Conservation (phyloP, 169 alveolate species). For the Plasmodium cynomolgi region DNA sequence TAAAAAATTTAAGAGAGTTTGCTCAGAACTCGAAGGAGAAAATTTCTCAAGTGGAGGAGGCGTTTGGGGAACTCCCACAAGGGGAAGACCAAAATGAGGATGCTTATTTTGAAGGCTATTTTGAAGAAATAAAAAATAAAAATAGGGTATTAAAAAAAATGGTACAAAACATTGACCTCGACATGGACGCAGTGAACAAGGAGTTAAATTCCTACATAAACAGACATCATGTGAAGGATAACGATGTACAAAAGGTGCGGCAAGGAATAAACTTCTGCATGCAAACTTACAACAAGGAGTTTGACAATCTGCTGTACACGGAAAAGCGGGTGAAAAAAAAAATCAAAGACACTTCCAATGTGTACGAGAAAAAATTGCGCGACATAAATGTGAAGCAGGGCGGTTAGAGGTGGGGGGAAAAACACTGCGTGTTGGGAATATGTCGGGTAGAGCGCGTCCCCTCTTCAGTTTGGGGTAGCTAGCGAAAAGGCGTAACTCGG, state of each 20-base stretch:
- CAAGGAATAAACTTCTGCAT: conserved; percentile 40
- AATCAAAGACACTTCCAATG: conserved; percentile 56
- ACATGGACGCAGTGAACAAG: conserved; percentile 35
- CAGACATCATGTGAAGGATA: conserved; percentile 8
- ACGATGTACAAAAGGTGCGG: conserved; percentile 41
- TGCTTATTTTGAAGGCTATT: conserved; percentile 36
- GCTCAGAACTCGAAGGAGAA: conserved; percentile 53
- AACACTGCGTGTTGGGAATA: background rate
- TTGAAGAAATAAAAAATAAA: conserved; percentile 48
- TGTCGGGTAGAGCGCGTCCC: background rate
- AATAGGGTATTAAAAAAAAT: conserved; percentile 32
- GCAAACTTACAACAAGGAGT: conserved; percentile 44
- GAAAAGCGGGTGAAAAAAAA: conserved; percentile 49
- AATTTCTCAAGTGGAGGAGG: conserved; percentile 48
- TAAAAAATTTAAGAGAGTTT: conserved; percentile 56
- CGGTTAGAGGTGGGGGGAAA: background rate
- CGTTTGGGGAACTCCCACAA: conserved; percentile 11
- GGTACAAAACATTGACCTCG: conserved; percentile 29
- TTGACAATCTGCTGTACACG: conserved; percentile 36
- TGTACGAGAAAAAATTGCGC: conserved; percentile 67
- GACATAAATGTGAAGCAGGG: conserved; percentile 40
- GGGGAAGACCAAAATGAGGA: conserved; percentile 25
- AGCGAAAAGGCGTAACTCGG: background rate
- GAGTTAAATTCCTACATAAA: conserved; percentile 37
- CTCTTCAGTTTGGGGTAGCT: background rate